These are phyloP conservation scores for Podaxis sp. DNA, from an alignment of 768 basidiomycete genomes.

Conservation along the genomic window DNA sequence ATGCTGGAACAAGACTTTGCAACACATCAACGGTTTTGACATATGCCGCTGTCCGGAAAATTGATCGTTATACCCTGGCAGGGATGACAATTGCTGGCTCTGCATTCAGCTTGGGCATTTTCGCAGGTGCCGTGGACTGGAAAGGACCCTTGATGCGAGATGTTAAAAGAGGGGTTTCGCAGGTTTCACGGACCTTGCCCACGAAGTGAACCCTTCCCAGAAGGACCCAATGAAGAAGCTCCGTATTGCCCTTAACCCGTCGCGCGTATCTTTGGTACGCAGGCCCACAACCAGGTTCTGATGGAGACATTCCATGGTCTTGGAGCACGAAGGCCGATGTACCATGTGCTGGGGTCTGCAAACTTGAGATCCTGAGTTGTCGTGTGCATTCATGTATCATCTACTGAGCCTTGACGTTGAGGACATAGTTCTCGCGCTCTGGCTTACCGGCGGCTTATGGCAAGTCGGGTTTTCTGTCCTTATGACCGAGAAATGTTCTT, in stretches of 20 bases:
- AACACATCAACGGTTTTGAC: background rate
- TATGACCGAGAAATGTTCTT: slow-evolving; percentile 9
- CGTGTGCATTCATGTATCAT: background rate
- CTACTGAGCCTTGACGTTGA: too few relatives aligned
- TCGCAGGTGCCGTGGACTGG: background rate
- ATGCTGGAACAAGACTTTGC: background rate
- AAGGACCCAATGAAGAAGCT: background rate
- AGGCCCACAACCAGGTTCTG: background rate
- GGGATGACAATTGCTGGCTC: background rate
- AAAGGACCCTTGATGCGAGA: slow-evolving; percentile 1
- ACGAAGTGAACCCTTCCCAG: slow-evolving; percentile 1
- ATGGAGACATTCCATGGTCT: slow-evolving; percentile 1
- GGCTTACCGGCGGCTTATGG: slow-evolving; percentile 14
- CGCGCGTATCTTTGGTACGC: background rate
- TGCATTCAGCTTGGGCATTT: background rate
- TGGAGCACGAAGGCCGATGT: background rate
- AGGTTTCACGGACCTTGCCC: background rate
- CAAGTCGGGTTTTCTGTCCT: slow-evolving; percentile 6
- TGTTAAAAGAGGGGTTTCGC: slow-evolving; percentile 5
- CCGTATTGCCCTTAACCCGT: background rate
- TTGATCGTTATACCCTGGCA: background rate
- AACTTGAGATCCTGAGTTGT: background rate
- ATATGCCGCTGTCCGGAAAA: slow-evolving; percentile 5
- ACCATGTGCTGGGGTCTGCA: background rate
- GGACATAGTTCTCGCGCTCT: background rate